phyloP scores from a whole-genome alignment of 1,284 basidiomycete genomes.

The Ceratobasidium sp. region DNA sequence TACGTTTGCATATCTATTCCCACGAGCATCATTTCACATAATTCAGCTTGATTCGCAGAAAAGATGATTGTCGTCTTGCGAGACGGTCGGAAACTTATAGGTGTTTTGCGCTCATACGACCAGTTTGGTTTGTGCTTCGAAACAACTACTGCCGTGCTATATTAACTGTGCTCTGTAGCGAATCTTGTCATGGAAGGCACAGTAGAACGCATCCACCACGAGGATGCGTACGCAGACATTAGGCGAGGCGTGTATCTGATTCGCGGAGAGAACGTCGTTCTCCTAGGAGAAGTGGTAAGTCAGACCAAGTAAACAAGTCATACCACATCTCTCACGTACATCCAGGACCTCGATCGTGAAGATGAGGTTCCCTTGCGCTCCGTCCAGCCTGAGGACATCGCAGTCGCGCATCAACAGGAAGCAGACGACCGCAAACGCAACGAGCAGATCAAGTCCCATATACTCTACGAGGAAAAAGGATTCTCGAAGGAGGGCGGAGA shows the following conservation, averaged over 20 bases:
- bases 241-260: conserved; percentile 92
- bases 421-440: conserved; percentile 69
- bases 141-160: neutral
- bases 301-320: neutral
- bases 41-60: conserved; percentile 61
- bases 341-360: conserved; percentile 90
- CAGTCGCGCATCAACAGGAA: conserved; percentile 75
- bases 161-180: conserved; percentile 58
- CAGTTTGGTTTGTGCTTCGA: conserved; percentile 85
- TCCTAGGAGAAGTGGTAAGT: conserved; percentile 95
- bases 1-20: conserved; percentile 69
- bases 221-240: conserved; percentile 79
- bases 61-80: conserved; percentile 98
- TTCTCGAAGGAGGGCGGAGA: conserved; percentile 90
- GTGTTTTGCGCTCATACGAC: conserved; percentile 96
- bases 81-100: conserved; percentile 95
- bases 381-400: conserved; percentile 72
- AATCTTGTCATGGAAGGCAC: conserved; percentile 93
- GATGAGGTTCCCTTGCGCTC: conserved; percentile 84
- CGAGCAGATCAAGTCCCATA: conserved; percentile 75
- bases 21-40: conserved; percentile 25
- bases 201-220: conserved; percentile 86
- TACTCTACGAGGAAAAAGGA: conserved; percentile 78
- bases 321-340: conserved; percentile 26
- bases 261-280: conserved; percentile 97